Evolutionary conservation across 768 basidiomycete genomes (phyloP), one percentile per base, ranked within the genome.

Genomic region (Gyrodon lividus): DNA sequence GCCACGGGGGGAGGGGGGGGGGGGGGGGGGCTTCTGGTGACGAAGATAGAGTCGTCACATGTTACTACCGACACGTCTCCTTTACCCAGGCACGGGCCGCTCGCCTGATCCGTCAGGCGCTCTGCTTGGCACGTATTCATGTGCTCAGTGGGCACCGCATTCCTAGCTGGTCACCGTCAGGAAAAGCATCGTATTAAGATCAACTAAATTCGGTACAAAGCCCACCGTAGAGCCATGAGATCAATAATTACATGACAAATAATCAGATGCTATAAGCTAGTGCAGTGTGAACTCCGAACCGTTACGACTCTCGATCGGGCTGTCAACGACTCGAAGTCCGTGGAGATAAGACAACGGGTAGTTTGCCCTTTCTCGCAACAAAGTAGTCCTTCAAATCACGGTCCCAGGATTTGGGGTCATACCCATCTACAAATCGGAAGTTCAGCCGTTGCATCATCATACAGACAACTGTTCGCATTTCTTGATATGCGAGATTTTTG

Each of bases 401-500:
- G 28, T 68, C 67, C 72, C 72, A 74, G 14, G 52, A 57, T 31
- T 56, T 39, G 17, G 60, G 61, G 39, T 70, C 65, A 46, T 69
- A 77, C 24, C 70, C 72, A 16, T 71, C 67, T 8, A 64, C 70
- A 47, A 76, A 71, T 40, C 61, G 61, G 50, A 79, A 59, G 30
- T 78, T 69, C 46, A 78, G 67, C 28, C 62, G 66, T 46, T 72
- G 74, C 59, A 79, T 62, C 54, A 77, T 58, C 45, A 61, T 52
- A 50, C 70, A 68, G 10, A 74, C 53, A 6, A 73, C 65, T 44
- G 68, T 71, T 37, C 73, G 69, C 59, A 78, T 71, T 57, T 79
- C 74, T 47, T 69, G 68, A 46, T 68, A 63, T 4, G 77, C 77
- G 7, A 79, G 68, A 34, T 67, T 70, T 57, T 72, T 72, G 3